Base-by-base conservation (phyloP, 345 rosid species). In the Brassica juncea region DNA sequence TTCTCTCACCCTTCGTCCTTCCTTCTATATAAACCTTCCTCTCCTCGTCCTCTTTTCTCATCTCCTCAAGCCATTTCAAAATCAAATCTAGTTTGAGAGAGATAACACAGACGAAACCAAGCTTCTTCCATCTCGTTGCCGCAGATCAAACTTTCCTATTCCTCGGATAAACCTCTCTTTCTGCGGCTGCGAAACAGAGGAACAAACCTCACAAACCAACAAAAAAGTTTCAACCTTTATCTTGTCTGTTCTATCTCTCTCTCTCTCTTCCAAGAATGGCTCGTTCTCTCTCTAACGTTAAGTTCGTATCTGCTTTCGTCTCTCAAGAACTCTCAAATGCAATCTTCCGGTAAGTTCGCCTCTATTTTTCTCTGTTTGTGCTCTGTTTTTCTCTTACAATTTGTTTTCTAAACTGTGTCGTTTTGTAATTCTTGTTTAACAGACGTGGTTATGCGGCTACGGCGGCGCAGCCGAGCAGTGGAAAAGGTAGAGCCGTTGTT, bases 371-470 rank as follows among this genome's bases (percentile, higher is more conserved):
- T 42, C 14, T 14, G 10, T 37, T 42, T 42, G 3, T 10, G 5
- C n/a, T 42, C 55, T 47, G 55, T 15, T 15, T 44, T 31, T 23
- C 10, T 49, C 7, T 49, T 49, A 47, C 5, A 7, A 11, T 69
- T n/a, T 69, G 61, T 49, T 69, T 80, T 76, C 72, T 52, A 71
- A 77, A 76, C 66, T 47, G 19, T 31, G 4, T 31, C 76, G 72
- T 75, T 37, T 68, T 54, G 0, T 39, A 4, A n/a, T 35, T 19
- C 1, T 19, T 32, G n/a, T 16, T 4, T 49, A 57, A 52, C 78
- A 83, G 85, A 66, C 85, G 85, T 1, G 81, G 85, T 39, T 83
- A 3, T 35, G 83, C 85, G 32, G 78, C 88, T 11, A 30, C 83
- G 58, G 78, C 80, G 3, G 60, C 75, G 3, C 81, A 86, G 76